Conservation (phyloP, 1,284 basidiomycete genomes). For the Melampsora occidentalis region DNA sequence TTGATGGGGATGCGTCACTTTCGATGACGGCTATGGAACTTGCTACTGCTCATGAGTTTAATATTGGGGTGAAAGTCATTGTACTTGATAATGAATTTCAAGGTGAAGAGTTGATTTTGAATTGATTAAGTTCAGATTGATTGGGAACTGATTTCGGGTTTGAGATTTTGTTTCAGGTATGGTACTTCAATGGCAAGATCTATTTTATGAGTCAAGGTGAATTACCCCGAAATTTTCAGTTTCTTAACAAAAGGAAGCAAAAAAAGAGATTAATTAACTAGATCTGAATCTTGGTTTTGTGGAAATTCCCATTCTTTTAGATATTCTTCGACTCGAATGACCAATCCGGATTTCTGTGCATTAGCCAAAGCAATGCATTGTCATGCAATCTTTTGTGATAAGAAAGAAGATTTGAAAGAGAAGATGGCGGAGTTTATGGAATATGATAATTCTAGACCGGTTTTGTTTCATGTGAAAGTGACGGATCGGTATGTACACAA, state of each 20-base stretch:
- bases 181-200: constrained; percentile 98
- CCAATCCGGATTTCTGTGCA: constrained; percentile 56
- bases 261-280: constrained; percentile 72
- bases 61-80: constrained; percentile 83
- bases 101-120: constrained; percentile 51
- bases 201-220: constrained; percentile 15
- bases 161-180: constrained; percentile 98
- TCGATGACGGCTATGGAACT: constrained; percentile 99
- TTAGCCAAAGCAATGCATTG: constrained; percentile 87
- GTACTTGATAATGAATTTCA: constrained; percentile 55
- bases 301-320: too few relatives aligned
- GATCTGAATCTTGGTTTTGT: constrained; percentile 72
- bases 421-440: constrained; percentile 99
- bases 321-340: constrained; percentile 54
- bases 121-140: background rate
- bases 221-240: background rate
- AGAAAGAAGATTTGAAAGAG: constrained; percentile 71
- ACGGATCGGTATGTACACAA: constrained; percentile 76
- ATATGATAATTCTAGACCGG: constrained; percentile 79
- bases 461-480: constrained; percentile 86
- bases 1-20: constrained; percentile 96
- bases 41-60: constrained; percentile 82
- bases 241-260: too few relatives aligned
- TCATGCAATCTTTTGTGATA: constrained; percentile 77
- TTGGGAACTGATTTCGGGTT: constrained; percentile 60